These are phyloP conservation scores for Endothia cerciana DNA, from an alignment of 2,329 filamentous ascomycete species.

Conservation along the genomic window DNA sequence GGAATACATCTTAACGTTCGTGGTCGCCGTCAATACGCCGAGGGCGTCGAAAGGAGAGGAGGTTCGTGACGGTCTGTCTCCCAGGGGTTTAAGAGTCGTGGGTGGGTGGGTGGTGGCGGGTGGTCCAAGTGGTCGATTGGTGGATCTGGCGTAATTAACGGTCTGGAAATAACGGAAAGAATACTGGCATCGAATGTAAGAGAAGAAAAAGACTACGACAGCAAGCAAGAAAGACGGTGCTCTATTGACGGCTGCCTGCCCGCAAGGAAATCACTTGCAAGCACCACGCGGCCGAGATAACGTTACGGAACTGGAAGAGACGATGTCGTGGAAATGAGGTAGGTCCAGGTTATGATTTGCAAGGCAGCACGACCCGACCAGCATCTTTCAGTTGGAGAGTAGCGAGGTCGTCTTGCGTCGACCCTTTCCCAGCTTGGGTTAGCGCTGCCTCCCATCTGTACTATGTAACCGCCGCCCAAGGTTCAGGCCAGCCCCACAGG, in stretches of 20 bases:
- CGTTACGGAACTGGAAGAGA: constrained; percentile 21
- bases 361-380: constrained; percentile 1
- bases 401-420: constrained; percentile 11
- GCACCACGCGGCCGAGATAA: constrained; percentile 13
- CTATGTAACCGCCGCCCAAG: background rate
- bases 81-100: constrained; percentile 12
- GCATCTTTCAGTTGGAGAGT: constrained; percentile 8
- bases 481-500: constrained; percentile 8
- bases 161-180: constrained; percentile 15
- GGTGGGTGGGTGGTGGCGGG: constrained; percentile 2
- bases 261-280: constrained; percentile 18
- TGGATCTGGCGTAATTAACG: constrained; percentile 24
- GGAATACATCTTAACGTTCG: constrained; percentile 72
- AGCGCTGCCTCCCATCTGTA: background rate
- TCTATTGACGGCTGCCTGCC: constrained; percentile 22
- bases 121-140: constrained; percentile 15
- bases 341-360: constrained; percentile 19
- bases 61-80: constrained; percentile 1
- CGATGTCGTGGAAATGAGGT: constrained; percentile 1
- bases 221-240: constrained; percentile 16
- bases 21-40: constrained; percentile 15
- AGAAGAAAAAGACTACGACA: background rate
- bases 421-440: constrained; percentile 16
- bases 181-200: constrained; percentile 15
- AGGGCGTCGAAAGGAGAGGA: background rate